Evolutionary conservation across 257 asterid species (phyloP).

Genomic region (Jacaranda copaia): DNA sequence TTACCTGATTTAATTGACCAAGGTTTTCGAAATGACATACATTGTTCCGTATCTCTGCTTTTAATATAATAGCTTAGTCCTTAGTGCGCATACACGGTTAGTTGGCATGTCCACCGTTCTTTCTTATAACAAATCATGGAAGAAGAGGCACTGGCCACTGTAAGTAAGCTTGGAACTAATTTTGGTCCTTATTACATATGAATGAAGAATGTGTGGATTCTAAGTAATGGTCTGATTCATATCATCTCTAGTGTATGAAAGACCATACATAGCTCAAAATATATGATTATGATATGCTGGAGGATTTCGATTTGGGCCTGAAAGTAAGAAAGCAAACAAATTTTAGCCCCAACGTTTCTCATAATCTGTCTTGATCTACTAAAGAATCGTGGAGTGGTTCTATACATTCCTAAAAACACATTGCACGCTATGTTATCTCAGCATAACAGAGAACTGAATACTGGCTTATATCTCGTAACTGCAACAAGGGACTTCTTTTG

Average conservation of each 20-base stretch:
- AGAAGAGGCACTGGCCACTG: too few species aligned
- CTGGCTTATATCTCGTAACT: constrained; percentile 14
- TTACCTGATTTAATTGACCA: background rate
- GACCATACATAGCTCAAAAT: background rate
- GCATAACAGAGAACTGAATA: background rate
- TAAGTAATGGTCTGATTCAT: too few species aligned
- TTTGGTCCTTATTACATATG: too few species aligned
- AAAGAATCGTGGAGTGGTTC: background rate
- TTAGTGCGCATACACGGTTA: too few species aligned
- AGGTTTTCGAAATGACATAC: background rate
- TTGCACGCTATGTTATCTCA: background rate
- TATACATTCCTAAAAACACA: background rate
- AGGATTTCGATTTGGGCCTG: constrained; percentile 14
- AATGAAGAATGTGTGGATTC: too few species aligned
- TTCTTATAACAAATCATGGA: too few species aligned
- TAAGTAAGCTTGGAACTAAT: too few species aligned
- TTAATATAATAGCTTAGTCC: too few species aligned
- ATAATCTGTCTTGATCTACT: background rate
- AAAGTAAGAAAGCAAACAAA: background rate
- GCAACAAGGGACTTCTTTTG: background rate
- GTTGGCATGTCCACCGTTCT: too few species aligned
- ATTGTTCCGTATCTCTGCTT: background rate
- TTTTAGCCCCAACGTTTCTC: background rate
- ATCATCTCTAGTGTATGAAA: background rate
- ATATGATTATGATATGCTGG: background rate